phyloP scores from a whole-genome alignment of 148 eudicot genomes.

The Rhododendron molle region DNA sequence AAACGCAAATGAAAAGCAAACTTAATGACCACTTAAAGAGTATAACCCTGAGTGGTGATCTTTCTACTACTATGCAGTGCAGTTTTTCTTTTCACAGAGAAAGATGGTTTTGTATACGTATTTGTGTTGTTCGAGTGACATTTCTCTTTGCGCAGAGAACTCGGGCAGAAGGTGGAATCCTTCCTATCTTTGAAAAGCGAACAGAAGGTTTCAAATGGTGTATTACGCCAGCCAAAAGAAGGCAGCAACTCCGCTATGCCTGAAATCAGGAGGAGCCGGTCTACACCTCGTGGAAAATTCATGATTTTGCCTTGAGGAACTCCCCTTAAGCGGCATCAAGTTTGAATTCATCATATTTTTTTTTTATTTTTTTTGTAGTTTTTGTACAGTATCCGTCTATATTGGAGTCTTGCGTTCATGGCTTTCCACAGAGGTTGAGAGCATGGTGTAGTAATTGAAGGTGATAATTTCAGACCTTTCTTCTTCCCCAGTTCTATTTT shows the following conservation, averaged over 20 bases:
- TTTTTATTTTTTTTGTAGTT: conserved; percentile 6
- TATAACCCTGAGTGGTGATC: not conserved
- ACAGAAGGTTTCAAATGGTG: conserved; percentile 31
- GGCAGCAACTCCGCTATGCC: conserved; percentile 35
- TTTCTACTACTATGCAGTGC: not conserved
- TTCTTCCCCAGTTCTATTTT: conserved; percentile 3
- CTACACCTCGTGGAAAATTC: conserved; percentile 77
- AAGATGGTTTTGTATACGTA: not conserved
- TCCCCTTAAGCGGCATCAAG: not conserved
- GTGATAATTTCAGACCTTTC: not conserved
- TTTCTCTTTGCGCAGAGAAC: conserved; percentile 40
- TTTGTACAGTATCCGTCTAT: conserved; percentile 13
- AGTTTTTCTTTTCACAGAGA: not conserved
- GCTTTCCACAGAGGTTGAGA: conserved; percentile 3
- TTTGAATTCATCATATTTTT: conserved; percentile 4
- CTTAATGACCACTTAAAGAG: not conserved
- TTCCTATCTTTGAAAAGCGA: conserved; percentile 35
- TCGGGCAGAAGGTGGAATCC: conserved; percentile 33
- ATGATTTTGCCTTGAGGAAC: conserved; percentile 37
- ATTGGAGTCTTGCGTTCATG: not conserved
- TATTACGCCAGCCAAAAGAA: conserved; percentile 42
- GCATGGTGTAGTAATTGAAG: not conserved
- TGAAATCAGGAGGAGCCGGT: conserved; percentile 66
- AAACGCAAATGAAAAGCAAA: not conserved
- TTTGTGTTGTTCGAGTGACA: conserved; percentile 1